These are phyloP conservation scores for Emergomyces africanus DNA, from an alignment of 2,329 filamentous ascomycete species.

Conservation along the genomic window DNA sequence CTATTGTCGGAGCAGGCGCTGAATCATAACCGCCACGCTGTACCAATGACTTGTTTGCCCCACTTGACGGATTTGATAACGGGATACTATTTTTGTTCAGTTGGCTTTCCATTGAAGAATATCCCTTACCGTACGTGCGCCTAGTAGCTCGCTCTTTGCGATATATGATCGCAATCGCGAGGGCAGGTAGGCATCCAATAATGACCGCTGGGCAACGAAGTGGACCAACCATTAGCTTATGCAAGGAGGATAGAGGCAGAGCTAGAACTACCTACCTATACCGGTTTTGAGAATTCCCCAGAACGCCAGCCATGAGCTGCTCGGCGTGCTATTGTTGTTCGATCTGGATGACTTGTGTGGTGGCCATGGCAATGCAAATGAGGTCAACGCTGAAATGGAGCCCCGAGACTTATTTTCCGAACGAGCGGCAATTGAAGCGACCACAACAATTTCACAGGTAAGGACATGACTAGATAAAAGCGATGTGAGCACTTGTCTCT, in stretches of 20 bases:
- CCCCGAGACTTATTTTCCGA: constrained; percentile 22
- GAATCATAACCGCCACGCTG: neutral
- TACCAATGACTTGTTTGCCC: neutral
- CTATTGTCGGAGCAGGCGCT: neutral
- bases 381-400: constrained; percentile 17
- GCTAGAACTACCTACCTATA: constrained; percentile 16
- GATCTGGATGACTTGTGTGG: constrained; percentile 20
- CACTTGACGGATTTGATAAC: neutral
- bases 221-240: neutral
- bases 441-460: constrained; percentile 25
- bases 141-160: neutral
- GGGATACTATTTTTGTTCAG: neutral
- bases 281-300: constrained; percentile 26
- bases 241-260: neutral
- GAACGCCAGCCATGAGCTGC: constrained; percentile 24
- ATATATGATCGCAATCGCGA: constrained; percentile 2
- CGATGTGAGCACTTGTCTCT: neutral
- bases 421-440: constrained; percentile 21
- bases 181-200: constrained; percentile 3
- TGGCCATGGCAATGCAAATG: constrained; percentile 16
- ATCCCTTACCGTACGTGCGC: neutral
- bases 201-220: constrained; percentile 1
- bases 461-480: constrained; percentile 22
- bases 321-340: constrained; percentile 18
- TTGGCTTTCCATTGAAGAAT: neutral